These are phyloP conservation scores for Wickerhamomyces silvicola DNA, from an alignment of 805 yeast genomes.

Conservation along the genomic window DNA sequence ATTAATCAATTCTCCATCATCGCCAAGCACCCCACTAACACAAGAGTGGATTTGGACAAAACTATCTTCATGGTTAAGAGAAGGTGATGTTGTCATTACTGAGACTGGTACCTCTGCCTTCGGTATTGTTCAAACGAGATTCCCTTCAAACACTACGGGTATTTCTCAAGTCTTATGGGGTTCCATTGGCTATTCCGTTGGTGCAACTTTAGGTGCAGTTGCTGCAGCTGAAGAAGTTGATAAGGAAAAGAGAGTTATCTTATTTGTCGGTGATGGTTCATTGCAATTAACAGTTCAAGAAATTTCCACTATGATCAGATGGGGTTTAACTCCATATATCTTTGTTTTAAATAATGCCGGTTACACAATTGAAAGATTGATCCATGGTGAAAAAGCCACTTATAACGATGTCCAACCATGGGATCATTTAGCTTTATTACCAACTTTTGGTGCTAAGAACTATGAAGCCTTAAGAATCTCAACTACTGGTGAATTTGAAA, in stretches of 20 bases:
- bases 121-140: conserved; percentile 60
- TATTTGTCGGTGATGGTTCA: conserved; percentile 74
- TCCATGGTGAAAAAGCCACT: conserved; percentile 59
- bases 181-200: conserved; percentile 65
- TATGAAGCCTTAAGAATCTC: conserved; percentile 50
- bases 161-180: conserved; percentile 76
- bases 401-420: conserved; percentile 66
- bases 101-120: conserved; percentile 76
- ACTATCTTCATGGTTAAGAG: conserved; percentile 53
- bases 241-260: conserved; percentile 53
- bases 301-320: conserved; percentile 61
- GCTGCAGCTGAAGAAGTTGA: conserved; percentile 62
- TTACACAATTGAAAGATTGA: conserved; percentile 69
- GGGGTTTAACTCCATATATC: conserved; percentile 61
- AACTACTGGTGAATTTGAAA: conserved; percentile 53
- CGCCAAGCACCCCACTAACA: conserved; percentile 40
- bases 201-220: conserved; percentile 63
- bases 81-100: conserved; percentile 61
- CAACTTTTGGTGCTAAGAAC: conserved; percentile 41
- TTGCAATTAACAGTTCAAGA: conserved; percentile 71
- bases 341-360: conserved; percentile 68
- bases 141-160: conserved; percentile 57
- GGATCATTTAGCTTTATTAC: conserved; percentile 54
- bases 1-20: conserved; percentile 38
- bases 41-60: conserved; percentile 69